A percentile compares a stretch with the other conserved stretches of the same genome.
These are phyloP conservation scores for Talaromyces amestolkiae DNA, from an alignment of 2,329 filamentous ascomycete species.

Conservation along the genomic window DNA sequence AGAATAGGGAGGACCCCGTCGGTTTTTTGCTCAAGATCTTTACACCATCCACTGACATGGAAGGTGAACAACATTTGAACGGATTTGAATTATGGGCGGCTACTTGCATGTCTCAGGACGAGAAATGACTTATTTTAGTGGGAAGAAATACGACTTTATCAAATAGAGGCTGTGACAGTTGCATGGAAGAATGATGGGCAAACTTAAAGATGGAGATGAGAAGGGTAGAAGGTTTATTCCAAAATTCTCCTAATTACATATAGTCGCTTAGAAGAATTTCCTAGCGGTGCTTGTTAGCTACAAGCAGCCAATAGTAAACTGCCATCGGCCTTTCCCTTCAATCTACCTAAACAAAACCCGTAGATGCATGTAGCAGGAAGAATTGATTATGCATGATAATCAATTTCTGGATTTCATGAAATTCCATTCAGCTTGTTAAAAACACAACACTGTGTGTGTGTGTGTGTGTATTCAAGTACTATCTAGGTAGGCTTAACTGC, in stretches of 20 bases:
- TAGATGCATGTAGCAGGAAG: background rate
- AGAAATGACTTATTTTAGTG: too few relatives aligned
- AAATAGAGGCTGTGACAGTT: background rate
- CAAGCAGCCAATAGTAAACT: background rate
- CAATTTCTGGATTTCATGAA: background rate
- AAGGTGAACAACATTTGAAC: too few relatives aligned
- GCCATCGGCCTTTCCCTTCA: background rate
- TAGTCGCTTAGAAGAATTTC: background rate
- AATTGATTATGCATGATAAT: background rate
- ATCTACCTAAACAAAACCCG: too few relatives aligned
- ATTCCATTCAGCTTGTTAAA: background rate
- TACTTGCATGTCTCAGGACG: too few relatives aligned
- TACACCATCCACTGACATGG: too few relatives aligned
- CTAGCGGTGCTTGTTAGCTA: background rate
- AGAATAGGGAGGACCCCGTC: too few relatives aligned
- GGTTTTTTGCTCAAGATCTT: too few relatives aligned
- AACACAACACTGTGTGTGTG: background rate
- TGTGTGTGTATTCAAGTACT: too few relatives aligned
- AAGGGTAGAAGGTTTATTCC: background rate
- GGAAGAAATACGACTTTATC: background rate
- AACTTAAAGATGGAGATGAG: background rate
- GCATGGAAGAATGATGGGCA: background rate
- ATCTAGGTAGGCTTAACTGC: constrained; percentile 41
- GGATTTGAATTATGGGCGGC: too few relatives aligned
- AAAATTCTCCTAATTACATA: background rate